Evolutionary conservation across 129 eudicot species (phyloP), one percentile per base, ranked within the genome.

Genomic region (Dittrichia graveolens): DNA sequence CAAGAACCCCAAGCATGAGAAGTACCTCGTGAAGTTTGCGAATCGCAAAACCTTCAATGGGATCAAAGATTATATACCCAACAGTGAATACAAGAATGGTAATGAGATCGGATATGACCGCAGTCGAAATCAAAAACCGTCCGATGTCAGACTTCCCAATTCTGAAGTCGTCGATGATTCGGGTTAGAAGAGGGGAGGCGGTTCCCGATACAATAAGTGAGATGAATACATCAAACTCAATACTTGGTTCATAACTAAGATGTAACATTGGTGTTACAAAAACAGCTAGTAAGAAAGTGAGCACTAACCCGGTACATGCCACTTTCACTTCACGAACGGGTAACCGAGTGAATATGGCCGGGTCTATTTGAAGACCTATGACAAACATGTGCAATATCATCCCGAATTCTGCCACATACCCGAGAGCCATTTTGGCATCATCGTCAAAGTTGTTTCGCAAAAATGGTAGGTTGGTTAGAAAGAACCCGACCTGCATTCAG

Each of bases 91-190:
- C 44, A 40, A 93, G 79, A n/a, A 80, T 83, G 19, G 90, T 79
- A 15, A 87, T 76, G 24, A 87, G 62, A 62, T 93, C 96, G 4
- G 91, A 85, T 44, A 85, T 73, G 11, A 89, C 80, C 1, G 90
- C 92, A 0, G 98, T 85, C 0, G 87, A 80, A 9, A 93, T 82
- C 8, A 88, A 80, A 53, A 93, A 87, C 5, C 79, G 48, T 37
- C 96, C 98, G 5, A 93, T 89, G 69, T 93, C 96, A 0, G 98
- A 93, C 64, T 89, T 93, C 2, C 91, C 89, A 16, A 93, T 93
- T 63, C 89, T 89, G 46, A 89, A 85, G 78, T 93, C 96, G 4
- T 87, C 84, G 15, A 89, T 67, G 9, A 93, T 75, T 8, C 98
- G 85, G 0, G 92, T 72, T 5, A 93, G 82, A 10, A 85, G 79